Evolutionary conservation across 2,329 filamentous ascomycete genomes (phyloP), one percentile per base, ranked within the genome.

Genomic region (Lasiodiplodia theobromae): DNA sequence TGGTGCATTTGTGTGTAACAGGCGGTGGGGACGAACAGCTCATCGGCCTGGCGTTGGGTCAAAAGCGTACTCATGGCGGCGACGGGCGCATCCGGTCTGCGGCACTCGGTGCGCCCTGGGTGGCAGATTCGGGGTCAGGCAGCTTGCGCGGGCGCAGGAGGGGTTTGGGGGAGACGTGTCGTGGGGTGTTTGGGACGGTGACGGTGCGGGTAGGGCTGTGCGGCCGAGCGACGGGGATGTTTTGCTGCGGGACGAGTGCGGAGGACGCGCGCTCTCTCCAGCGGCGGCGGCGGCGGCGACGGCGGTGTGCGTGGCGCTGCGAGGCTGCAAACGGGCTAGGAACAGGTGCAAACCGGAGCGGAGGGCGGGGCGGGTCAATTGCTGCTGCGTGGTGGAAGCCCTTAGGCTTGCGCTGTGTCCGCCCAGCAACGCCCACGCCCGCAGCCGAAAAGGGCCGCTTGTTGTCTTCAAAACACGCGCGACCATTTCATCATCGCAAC

Each of bases 11-110:
- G 66, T 66, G 68, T 54, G 31, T 63, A 68, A 69, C 38, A 70
- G 58, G 66, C 63, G 57, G 57, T 47, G 68, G 70, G 60, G 70
- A 37, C 66, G 81, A 86, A 95, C 92, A 96, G 89, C 86, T 96
- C 93, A 82, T 96, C 93, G 72, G 92, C 92, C 85, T 96, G 93
- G 78, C 91, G 89, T 76, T 86, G 84, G 70, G 92, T 93, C 82
- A 96, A 84, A 79, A 93, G 86, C 77, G 88, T 88, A 84, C 88
- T 91, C 92, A 94, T 94, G 72, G 77, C 80, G 82, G 72, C 71
- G 72, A 68, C 56, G 66, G 66, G 66, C 66, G 66, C 66, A 68
- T 68, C 66, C 66, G 66, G 66, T 63, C 66, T 47, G 49, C 47
- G 66, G 49, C 66, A 53, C 44, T 63, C 57, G 66, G 66, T 68